These are phyloP conservation scores for Cytospora piceicola DNA, from an alignment of 2,329 filamentous ascomycete genomes.

Conservation along the genomic window DNA sequence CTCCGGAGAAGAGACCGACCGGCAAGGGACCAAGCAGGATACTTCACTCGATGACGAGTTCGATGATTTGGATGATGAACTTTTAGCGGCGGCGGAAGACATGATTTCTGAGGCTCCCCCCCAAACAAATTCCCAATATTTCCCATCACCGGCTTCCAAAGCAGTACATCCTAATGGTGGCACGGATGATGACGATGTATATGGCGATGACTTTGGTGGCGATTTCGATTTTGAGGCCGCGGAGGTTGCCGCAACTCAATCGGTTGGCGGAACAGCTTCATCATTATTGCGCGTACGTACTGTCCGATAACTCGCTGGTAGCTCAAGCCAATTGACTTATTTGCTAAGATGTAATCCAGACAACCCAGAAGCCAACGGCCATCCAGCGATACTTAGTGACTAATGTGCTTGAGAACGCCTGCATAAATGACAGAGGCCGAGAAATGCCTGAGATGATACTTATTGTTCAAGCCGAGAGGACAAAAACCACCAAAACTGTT, in stretches of 20 bases:
- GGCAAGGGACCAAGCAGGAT: conserved; percentile 6
- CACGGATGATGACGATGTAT: conserved; percentile 47
- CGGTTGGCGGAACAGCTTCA: conserved; percentile 42
- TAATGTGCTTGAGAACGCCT: conserved; percentile 71
- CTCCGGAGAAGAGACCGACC: not conserved
- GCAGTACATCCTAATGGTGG: conserved; percentile 45
- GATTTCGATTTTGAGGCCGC: conserved; percentile 77
- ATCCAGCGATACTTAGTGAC: conserved; percentile 88
- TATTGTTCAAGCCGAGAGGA: conserved; percentile 78
- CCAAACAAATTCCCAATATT: conserved; percentile 32
- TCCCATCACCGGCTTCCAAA: conserved; percentile 19
- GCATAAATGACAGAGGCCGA: conserved; percentile 64
- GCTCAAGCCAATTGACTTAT: conserved; percentile 35
- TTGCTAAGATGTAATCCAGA: conserved; percentile 71
- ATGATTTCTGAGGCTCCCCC: conserved; percentile 44
- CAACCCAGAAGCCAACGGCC: conserved; percentile 67
- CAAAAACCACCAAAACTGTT: conserved; percentile 67
- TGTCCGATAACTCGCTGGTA: conserved; percentile 34
- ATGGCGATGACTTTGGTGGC: conserved; percentile 75
- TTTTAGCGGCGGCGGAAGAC: conserved; percentile 53
- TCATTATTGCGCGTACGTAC: conserved; percentile 59
- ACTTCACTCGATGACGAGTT: conserved; percentile 58
- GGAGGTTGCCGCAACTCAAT: conserved; percentile 74
- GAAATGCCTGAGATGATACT: conserved; percentile 75
- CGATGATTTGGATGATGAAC: conserved; percentile 67